phyloP scores from a whole-genome alignment of 108 stramenopile genomes.

The Pseudonitzschia pungens region DNA sequence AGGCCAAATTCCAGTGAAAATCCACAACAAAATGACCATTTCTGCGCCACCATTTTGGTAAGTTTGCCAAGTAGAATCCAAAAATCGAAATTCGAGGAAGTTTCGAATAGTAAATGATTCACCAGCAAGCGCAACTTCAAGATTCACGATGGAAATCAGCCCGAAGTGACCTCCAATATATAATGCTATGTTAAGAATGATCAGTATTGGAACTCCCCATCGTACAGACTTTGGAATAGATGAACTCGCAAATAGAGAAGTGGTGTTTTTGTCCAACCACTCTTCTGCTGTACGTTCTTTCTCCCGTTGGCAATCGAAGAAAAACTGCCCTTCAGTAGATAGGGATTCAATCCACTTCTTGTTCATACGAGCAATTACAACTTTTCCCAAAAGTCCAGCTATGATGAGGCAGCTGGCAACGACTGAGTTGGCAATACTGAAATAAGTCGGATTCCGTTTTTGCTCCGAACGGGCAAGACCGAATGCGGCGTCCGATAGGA shows the following conservation, averaged over 20 bases:
- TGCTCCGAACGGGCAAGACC: conserved; percentile 14
- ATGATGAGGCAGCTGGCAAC: conserved; percentile 32
- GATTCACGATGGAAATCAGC: conserved; percentile 50
- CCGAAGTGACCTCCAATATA: conserved; percentile 65
- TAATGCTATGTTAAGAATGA: conserved; percentile 59
- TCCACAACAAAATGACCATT: conserved; percentile 59
- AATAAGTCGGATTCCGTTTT: conserved; percentile 19
- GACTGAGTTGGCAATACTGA: conserved; percentile 41
- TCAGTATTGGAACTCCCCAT: conserved; percentile 50
- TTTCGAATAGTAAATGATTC: conserved; percentile 48
- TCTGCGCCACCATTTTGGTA: conserved; percentile 68
- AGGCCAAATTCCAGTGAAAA: conserved; percentile 76
- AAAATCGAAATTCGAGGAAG: conserved; percentile 64
- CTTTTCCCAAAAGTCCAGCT: conserved; percentile 6
- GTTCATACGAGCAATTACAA: conserved; percentile 23
- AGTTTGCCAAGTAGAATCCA: conserved; percentile 50
- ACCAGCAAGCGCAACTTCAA: conserved; percentile 59
- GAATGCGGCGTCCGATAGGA: conserved; percentile 19
- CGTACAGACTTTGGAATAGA: conserved; percentile 45
- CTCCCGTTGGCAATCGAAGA: conserved; percentile 29
- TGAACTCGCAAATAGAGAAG: conserved; percentile 41
- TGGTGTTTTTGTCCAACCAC: conserved; percentile 47
- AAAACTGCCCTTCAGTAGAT: conserved; percentile 16
- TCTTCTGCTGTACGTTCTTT: conserved; percentile 33
- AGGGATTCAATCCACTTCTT: conserved; percentile 33